Percentiles rank a stretch among this genome's conserved stretches.
Conservation (phyloP, 257 asterid genomes). For the Forsythia suspensa region DNA sequence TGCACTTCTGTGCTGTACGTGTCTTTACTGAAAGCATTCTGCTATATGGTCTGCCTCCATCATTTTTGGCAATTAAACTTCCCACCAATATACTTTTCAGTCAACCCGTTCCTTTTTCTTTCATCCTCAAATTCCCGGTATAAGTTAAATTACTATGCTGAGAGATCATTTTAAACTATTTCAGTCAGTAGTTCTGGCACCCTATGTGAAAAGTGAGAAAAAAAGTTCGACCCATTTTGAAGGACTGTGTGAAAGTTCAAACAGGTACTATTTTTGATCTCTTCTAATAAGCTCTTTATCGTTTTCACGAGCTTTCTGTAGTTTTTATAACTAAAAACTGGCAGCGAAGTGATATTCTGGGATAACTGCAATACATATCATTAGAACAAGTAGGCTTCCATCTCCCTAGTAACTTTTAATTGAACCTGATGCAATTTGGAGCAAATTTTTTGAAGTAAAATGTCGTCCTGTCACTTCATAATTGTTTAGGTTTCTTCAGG, state of each 20-base stretch:
- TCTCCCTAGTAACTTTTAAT: no score
- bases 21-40: conserved; percentile 83
- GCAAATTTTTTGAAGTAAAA: no score
- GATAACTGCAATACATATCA: no score
- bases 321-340: no score
- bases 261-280: conserved; percentile 29
- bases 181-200: conserved; percentile 46
- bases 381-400: no score
- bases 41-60: conserved; percentile 75
- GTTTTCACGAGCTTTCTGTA: no score
- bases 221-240: conserved; percentile 40
- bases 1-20: conserved; percentile 90
- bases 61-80: conserved; percentile 44
- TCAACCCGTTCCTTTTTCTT: not conserved
- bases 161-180: not conserved
- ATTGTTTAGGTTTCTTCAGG: no score
- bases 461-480: no score
- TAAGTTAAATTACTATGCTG: not conserved
- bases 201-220: conserved; percentile 48
- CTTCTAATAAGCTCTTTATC: not conserved
- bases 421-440: no score
- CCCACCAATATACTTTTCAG: not conserved
- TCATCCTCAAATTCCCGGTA: no score
- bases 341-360: not conserved
- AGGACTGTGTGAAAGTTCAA: conserved; percentile 43